These are phyloP conservation scores for Sarcodon sp. DNA, from an alignment of 768 basidiomycete species.

Conservation along the genomic window DNA sequence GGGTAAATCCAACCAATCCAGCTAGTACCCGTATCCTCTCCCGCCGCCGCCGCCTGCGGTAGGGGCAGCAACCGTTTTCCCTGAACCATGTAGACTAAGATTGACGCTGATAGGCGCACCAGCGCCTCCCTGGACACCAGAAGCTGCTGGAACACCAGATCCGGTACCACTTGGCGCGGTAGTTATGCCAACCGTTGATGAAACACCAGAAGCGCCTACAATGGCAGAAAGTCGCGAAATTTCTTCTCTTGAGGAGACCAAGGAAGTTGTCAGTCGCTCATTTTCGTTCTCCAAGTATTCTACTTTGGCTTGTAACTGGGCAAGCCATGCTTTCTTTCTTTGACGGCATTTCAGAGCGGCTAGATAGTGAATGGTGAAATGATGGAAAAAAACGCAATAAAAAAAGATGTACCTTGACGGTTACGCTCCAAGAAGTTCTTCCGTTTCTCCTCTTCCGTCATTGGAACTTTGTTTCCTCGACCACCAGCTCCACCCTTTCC, in stretches of 20 bases:
- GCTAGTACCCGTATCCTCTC: conserved; percentile 28
- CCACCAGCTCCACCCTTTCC: background rate
- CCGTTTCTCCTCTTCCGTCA: conserved; percentile 97
- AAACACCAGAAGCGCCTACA: conserved; percentile 54
- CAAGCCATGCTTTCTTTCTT: conserved; percentile 97
- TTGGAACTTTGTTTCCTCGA: conserved; percentile 51
- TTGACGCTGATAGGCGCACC: conserved; percentile 26
- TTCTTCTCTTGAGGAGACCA: conserved; percentile 85
- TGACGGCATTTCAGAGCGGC: conserved; percentile 98
- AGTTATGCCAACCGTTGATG: conserved; percentile 9
- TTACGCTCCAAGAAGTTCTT: conserved; percentile 96
- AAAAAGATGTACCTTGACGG: conserved; percentile 67
- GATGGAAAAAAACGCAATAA: background rate
- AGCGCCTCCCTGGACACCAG: conserved; percentile 9
- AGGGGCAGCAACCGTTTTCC: conserved; percentile 21
- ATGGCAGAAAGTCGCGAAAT: conserved; percentile 71
- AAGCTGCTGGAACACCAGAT: conserved; percentile 7
- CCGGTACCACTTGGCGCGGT: conserved; percentile 17
- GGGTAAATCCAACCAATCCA: background rate
- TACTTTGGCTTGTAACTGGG: conserved; percentile 85
- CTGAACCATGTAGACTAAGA: conserved; percentile 21
- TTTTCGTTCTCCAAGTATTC: conserved; percentile 91
- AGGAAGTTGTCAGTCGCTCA: conserved; percentile 79
- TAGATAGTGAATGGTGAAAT: conserved; percentile 16
- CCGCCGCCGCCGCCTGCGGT: conserved; percentile 12